Evolutionary conservation across 495 filamentous ascomycete species (phyloP).

Genomic region (Articulospora tetracladia): DNA sequence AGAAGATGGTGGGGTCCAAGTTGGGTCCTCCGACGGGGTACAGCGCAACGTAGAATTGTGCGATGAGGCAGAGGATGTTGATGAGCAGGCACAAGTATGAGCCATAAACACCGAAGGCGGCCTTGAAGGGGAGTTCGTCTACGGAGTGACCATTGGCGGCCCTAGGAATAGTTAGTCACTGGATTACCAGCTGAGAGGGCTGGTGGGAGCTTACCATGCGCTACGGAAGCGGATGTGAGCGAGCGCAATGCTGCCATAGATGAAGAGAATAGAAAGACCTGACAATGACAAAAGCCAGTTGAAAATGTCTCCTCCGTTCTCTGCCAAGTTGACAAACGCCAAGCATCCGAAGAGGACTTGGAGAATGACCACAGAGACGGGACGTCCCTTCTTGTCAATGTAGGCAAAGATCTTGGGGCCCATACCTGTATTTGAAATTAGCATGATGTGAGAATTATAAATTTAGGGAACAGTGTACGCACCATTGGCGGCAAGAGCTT

Average conservation of each 20-base stretch:
- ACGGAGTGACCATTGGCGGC: slow-evolving; percentile 44
- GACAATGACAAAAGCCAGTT: slow-evolving; percentile 68
- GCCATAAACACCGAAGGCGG: slow-evolving; percentile 56
- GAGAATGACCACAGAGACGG: slow-evolving; percentile 45
- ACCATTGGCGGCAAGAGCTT: slow-evolving; percentile 43
- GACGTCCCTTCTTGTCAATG: slow-evolving; percentile 55
- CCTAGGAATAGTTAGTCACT: slow-evolving; percentile 2
- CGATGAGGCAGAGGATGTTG: slow-evolving; percentile 55
- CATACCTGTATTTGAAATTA: slow-evolving; percentile 39
- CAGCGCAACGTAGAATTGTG: slow-evolving; percentile 46
- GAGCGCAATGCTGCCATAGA: slow-evolving; percentile 67
- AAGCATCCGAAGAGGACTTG: slow-evolving; percentile 50
- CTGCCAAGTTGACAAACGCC: slow-evolving; percentile 44
- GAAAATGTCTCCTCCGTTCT: slow-evolving; percentile 44
- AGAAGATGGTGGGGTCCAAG: slow-evolving; percentile 45
- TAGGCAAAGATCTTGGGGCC: slow-evolving; percentile 54
- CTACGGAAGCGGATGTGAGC: slow-evolving; percentile 72
- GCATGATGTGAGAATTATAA: slow-evolving; percentile 40
- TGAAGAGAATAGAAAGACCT: slow-evolving; percentile 63
- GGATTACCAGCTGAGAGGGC: background rate
- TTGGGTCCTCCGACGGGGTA: slow-evolving; percentile 48
- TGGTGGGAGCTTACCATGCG: slow-evolving; percentile 45
- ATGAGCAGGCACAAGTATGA: slow-evolving; percentile 57
- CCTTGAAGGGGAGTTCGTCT: slow-evolving; percentile 42
- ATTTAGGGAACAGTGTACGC: slow-evolving; percentile 45